phyloP scores from a whole-genome alignment of 345 rosid genomes.

The Eutrema yunnanense region DNA sequence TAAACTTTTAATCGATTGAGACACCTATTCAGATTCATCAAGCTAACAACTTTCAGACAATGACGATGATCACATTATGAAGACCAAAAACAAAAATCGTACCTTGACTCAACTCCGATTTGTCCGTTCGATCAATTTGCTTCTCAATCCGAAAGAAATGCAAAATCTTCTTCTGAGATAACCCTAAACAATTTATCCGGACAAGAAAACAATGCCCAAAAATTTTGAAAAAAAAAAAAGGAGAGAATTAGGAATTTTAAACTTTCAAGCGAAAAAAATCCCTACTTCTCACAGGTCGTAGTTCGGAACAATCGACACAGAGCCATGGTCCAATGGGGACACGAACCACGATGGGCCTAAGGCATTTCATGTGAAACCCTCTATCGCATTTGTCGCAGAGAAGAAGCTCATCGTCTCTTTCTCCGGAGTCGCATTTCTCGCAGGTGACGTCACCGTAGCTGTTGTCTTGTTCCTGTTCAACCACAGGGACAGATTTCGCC shows the following conservation, averaged over 20 bases:
- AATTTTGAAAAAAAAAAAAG: not conserved
- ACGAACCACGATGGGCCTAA: slow-evolving; percentile 75
- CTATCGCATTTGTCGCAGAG: slow-evolving; percentile 79
- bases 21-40: slow-evolving; percentile 5
- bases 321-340: slow-evolving; percentile 83
- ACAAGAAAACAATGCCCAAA: slow-evolving; percentile 4
- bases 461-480: slow-evolving; percentile 33
- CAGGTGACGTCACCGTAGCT: slow-evolving; percentile 46
- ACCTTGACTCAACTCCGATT: slow-evolving; percentile 49
- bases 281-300: slow-evolving; percentile 81
- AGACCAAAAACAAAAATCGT: slow-evolving; percentile 6
- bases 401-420: slow-evolving; percentile 61
- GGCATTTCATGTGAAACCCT: slow-evolving; percentile 89
- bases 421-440: slow-evolving; percentile 72
- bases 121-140: slow-evolving; percentile 24
- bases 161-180: slow-evolving; percentile 79
- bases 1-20: slow-evolving; percentile 5
- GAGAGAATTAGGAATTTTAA: not conserved
- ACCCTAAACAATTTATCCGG: slow-evolving; percentile 34
- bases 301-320: slow-evolving; percentile 63
- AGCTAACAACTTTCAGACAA: not conserved
- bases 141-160: slow-evolving; percentile 77
- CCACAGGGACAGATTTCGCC: slow-evolving; percentile 41
- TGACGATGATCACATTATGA: not conserved
- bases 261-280: not conserved